These are phyloP conservation scores for Metarhizium sp. DNA, from an alignment of 2,329 filamentous ascomycete species.

Conservation along the genomic window DNA sequence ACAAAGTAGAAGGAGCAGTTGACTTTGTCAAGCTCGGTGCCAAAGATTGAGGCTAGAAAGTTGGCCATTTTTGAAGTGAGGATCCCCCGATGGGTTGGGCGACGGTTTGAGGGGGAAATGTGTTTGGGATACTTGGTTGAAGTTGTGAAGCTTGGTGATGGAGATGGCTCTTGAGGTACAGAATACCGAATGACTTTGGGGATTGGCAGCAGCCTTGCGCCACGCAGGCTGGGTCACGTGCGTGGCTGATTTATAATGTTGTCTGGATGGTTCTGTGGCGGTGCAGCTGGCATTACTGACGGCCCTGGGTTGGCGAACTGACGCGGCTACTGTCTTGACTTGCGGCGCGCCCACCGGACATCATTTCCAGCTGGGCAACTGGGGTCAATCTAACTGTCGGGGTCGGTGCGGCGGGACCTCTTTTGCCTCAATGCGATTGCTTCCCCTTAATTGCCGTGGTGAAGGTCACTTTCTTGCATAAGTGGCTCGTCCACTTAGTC, in stretches of 20 bases:
- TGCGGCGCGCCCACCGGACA: neutral
- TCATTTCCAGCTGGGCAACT: neutral
- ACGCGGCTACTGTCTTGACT: neutral
- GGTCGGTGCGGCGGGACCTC: constrained; percentile 3
- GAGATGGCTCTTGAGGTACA: neutral
- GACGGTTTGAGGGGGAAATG: constrained; percentile 1
- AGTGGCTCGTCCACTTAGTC: neutral
- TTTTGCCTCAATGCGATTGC: neutral
- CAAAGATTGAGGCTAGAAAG: constrained; percentile 98
- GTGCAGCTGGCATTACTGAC: neutral
- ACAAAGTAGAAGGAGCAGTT: constrained; percentile 94
- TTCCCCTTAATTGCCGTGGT: neutral
- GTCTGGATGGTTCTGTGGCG: constrained; percentile 7
- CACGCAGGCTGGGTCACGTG: constrained; percentile 18
- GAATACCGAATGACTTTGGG: neutral
- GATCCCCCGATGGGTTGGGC: neutral
- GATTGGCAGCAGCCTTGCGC: constrained; percentile 1
- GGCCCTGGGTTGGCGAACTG: too few species aligned
- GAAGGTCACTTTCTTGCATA: neutral
- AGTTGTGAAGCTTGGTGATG: neutral
- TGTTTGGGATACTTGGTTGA: neutral
- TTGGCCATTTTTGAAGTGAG: constrained; percentile 62
- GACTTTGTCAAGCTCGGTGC: constrained; percentile 98
- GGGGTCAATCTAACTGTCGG: neutral
- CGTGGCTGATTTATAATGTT: constrained; percentile 17